Evolutionary conservation across 768 basidiomycete species (phyloP).

Genomic region (Chlorophyllum brunneum): DNA sequence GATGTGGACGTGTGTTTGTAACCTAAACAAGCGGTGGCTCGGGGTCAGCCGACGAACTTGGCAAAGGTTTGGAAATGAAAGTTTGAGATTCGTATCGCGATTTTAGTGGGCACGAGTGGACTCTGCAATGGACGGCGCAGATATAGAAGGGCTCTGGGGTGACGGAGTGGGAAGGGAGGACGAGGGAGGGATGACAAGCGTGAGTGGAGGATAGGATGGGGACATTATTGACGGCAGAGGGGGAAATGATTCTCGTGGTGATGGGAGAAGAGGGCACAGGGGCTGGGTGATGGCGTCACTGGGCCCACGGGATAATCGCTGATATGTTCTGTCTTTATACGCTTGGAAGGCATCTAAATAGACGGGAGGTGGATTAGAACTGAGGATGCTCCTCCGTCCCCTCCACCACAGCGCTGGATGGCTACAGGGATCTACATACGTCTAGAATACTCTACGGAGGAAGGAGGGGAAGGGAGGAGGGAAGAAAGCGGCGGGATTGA

Average conservation of each 20-base stretch:
- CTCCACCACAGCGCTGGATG: not conserved
- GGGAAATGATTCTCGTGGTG: slow-evolving; percentile 13
- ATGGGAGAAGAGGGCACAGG: slow-evolving; percentile 13
- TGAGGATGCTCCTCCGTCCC: not conserved
- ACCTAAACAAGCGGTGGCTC: not conserved
- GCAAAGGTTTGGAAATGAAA: too few relatives aligned
- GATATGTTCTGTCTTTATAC: slow-evolving; percentile 12
- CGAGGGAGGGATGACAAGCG: slow-evolving; percentile 8
- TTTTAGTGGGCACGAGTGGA: too few relatives aligned
- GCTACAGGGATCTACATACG: not conserved
- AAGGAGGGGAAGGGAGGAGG: not conserved
- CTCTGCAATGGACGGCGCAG: too few relatives aligned
- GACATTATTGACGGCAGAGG: slow-evolving; percentile 13
- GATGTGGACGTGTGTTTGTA: slow-evolving; percentile 5
- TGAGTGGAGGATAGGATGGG: slow-evolving; percentile 9
- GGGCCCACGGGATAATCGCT: slow-evolving; percentile 14
- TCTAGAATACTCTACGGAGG: not conserved
- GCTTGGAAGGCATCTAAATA: slow-evolving; percentile 11
- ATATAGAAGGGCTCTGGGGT: not conserved
- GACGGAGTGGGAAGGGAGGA: not conserved
- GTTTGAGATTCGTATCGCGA: too few relatives aligned
- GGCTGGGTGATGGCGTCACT: slow-evolving; percentile 14
- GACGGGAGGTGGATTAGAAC: not conserved
- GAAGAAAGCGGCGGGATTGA: not conserved
- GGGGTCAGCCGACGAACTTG: slow-evolving; percentile 2